A percentile compares a stretch with the other conserved stretches of the same genome.
phyloP scores from a whole-genome alignment of 208 protist species.

The Crithidia expoeki region DNA sequence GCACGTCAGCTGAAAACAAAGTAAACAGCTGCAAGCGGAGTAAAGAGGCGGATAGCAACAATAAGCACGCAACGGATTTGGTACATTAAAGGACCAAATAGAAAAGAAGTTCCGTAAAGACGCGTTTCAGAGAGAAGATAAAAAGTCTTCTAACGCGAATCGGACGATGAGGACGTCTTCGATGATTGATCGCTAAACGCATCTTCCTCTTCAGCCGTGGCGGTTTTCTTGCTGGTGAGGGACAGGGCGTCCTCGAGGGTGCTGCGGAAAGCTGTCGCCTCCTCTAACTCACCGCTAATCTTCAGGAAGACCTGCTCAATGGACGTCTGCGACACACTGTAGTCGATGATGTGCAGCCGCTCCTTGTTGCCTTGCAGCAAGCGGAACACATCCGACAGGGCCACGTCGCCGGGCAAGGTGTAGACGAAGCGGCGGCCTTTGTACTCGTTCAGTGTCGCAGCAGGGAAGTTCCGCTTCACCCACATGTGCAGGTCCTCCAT shows the following conservation, averaged over 20 bases:
- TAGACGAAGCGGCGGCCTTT: slow-evolving; percentile 45
- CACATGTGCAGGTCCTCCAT: slow-evolving; percentile 13
- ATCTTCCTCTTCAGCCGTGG: slow-evolving; percentile 32
- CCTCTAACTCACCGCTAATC: slow-evolving; percentile 28
- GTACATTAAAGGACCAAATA: no score
- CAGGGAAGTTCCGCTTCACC: slow-evolving; percentile 40
- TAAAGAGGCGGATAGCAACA: no score
- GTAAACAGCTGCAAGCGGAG: no score
- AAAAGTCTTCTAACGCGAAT: background rate
- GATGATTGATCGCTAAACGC: background rate
- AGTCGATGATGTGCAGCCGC: slow-evolving; percentile 54
- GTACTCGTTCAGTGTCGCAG: slow-evolving; percentile 38
- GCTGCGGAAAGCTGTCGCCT: slow-evolving; percentile 23
- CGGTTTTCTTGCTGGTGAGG: slow-evolving; percentile 60
- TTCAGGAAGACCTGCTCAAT: slow-evolving; percentile 78
- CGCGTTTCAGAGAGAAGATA: background rate
- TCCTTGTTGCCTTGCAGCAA: slow-evolving; percentile 36
- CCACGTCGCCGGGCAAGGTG: slow-evolving; percentile 30
- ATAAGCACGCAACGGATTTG: no score
- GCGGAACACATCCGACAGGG: slow-evolving; percentile 46
- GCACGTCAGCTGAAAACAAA: no score
- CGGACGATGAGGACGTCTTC: slow-evolving; percentile 1
- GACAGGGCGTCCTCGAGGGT: slow-evolving; percentile 20
- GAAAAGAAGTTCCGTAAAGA: no score
- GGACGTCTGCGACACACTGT: slow-evolving; percentile 75